phyloP scores from a whole-genome alignment of 495 filamentous ascomycete species.

The Aspergillus asperescens region DNA sequence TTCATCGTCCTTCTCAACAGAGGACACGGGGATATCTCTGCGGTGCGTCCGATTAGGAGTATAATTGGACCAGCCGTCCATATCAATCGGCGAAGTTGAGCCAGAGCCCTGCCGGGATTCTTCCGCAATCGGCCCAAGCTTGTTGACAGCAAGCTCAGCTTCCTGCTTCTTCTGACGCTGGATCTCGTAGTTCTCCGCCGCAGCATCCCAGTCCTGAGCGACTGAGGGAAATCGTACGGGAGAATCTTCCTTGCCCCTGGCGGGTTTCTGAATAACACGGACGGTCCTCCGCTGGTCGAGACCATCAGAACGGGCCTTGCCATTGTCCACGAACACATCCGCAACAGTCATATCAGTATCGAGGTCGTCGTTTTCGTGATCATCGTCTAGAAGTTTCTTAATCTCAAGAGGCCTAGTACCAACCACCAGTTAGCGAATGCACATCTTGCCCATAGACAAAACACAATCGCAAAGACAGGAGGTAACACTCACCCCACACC shows the following conservation, averaged over 20 bases:
- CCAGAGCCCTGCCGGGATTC: not conserved
- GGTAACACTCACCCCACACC: slow-evolving; percentile 28
- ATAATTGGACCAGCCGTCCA: slow-evolving; percentile 3
- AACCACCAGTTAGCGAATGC: slow-evolving; percentile 3
- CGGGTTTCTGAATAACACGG: slow-evolving; percentile 30
- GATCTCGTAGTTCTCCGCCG: slow-evolving; percentile 13
- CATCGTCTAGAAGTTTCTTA: slow-evolving; percentile 36
- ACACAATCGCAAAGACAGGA: not conserved
- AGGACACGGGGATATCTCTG: slow-evolving; percentile 22
- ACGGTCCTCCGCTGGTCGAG: slow-evolving; percentile 35
- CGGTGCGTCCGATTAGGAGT: not conserved
- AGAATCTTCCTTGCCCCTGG: slow-evolving; percentile 1
- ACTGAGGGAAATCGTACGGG: slow-evolving; percentile 33
- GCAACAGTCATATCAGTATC: slow-evolving; percentile 33
- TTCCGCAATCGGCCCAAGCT: slow-evolving; percentile 14
- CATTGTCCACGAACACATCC: slow-evolving; percentile 37
- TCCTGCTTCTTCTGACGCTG: slow-evolving; percentile 14
- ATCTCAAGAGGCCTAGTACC: slow-evolving; percentile 32
- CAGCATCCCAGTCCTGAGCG: slow-evolving; percentile 31
- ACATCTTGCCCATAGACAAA: not conserved
- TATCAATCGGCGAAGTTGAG: not conserved
- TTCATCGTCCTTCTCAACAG: slow-evolving; percentile 23
- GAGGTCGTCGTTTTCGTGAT: slow-evolving; percentile 29
- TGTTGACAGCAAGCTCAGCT: not conserved
- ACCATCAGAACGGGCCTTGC: slow-evolving; percentile 29